phyloP scores from a whole-genome alignment of 2,329 filamentous ascomycete species.

The Phaeosphaeria sp. region DNA sequence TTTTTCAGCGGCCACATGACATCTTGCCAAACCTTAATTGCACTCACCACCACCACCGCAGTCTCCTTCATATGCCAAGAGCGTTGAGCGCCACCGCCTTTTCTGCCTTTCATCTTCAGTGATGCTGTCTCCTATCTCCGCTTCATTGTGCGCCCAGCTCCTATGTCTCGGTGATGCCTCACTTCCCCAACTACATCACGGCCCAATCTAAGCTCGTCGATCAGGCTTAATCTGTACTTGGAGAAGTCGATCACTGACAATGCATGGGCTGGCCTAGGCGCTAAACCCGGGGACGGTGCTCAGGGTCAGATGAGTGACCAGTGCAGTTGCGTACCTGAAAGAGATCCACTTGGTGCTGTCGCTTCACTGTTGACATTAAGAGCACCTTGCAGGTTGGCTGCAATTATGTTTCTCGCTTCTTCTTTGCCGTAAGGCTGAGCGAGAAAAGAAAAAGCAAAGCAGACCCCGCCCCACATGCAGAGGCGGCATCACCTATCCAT shows the following conservation, averaged over 20 bases:
- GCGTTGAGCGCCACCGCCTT: slow-evolving; percentile 1
- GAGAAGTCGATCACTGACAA: slow-evolving; percentile 1
- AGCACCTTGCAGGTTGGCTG: neutral
- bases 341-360: neutral
- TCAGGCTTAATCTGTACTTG: neutral
- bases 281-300: neutral
- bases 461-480: neutral
- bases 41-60: neutral
- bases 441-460: neutral
- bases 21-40: neutral
- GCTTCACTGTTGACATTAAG: neutral
- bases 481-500: neutral
- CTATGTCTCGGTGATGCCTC: neutral
- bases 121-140: neutral
- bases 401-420: neutral
- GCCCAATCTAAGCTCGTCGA: slow-evolving; percentile 10
- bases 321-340: slow-evolving; percentile 1
- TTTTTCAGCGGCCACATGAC: neutral
- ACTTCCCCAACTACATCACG: neutral
- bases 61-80: neutral
- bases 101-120: neutral
- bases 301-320: neutral
- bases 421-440: neutral
- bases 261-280: neutral
- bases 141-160: neutral